Evolutionary conservation across 2,329 filamentous ascomycete genomes (phyloP).

Genomic region (Seiridium unicorne): DNA sequence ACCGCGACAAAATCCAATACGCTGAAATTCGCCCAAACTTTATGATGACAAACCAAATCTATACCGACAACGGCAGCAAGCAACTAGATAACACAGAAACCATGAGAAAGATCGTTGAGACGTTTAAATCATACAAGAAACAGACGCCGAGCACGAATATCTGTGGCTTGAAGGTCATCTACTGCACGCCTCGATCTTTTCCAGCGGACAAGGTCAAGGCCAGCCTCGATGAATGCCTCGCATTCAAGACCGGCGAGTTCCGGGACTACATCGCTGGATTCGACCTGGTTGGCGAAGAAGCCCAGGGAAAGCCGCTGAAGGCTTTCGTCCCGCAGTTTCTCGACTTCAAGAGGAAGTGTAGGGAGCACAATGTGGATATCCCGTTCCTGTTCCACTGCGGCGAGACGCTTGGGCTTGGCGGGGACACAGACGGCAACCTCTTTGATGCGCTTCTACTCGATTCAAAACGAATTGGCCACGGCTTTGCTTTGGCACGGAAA

Average conservation of each 20-base stretch:
- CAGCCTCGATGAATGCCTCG: conserved; percentile 52
- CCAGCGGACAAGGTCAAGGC: conserved; percentile 39
- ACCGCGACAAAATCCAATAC: conserved; percentile 57
- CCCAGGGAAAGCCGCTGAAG: conserved; percentile 48
- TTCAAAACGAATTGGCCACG: conserved; percentile 71
- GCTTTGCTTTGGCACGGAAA: conserved; percentile 67
- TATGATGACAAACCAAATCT: conserved; percentile 52
- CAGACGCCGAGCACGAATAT: neutral
- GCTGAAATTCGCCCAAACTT: conserved; percentile 61
- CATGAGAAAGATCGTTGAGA: conserved; percentile 50
- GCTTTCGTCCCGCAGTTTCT: conserved; percentile 49
- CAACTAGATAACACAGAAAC: conserved; percentile 47
- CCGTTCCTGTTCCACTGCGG: conserved; percentile 77
- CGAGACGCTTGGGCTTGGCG: conserved; percentile 68
- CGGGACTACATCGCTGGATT: conserved; percentile 56
- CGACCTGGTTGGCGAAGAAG: conserved; percentile 60
- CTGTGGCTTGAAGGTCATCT: conserved; percentile 56
- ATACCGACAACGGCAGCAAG: conserved; percentile 41
- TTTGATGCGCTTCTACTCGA: conserved; percentile 65
- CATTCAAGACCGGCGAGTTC: conserved; percentile 46
- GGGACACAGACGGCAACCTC: conserved; percentile 65
- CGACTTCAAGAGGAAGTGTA: conserved; percentile 46
- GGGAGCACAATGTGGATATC: conserved; percentile 48
- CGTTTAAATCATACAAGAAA: conserved; percentile 39
- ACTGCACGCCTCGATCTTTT: conserved; percentile 59